Conservation (phyloP, 352 stramenopile species). For the Plasmopara muralis region DNA sequence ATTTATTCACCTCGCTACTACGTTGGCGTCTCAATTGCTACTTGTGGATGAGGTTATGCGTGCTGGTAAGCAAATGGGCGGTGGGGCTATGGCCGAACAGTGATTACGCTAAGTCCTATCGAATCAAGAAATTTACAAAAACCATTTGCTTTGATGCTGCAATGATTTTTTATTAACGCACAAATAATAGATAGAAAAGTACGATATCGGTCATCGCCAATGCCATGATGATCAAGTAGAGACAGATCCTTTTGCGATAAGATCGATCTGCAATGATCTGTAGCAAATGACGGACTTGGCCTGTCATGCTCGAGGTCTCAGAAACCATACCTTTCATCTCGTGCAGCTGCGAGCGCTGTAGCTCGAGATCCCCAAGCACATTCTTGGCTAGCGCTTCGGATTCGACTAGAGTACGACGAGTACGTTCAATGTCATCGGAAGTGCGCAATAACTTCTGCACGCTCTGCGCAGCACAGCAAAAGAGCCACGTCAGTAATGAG, state of each 20-base stretch:
- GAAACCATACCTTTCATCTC: slow-evolving; percentile 78
- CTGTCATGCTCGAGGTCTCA: slow-evolving; percentile 61
- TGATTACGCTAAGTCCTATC: slow-evolving; percentile 20
- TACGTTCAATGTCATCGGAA: slow-evolving; percentile 68
- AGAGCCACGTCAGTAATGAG: neutral
- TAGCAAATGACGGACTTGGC: slow-evolving; percentile 55
- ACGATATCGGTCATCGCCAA: slow-evolving; percentile 60
- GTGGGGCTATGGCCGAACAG: slow-evolving; percentile 53
- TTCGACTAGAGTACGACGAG: slow-evolving; percentile 52
- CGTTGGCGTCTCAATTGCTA: slow-evolving; percentile 97
- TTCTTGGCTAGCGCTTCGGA: slow-evolving; percentile 66
- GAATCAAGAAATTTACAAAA: slow-evolving; percentile 18
- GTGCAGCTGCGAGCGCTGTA: slow-evolving; percentile 70
- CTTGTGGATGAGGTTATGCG: slow-evolving; percentile 99
- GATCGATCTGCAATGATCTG: slow-evolving; percentile 66
- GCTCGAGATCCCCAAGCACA: slow-evolving; percentile 69
- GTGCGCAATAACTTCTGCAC: slow-evolving; percentile 59
- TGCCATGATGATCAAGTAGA: slow-evolving; percentile 62
- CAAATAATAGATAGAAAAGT: slow-evolving; percentile 84
- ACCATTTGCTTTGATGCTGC: neutral
- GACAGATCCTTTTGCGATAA: slow-evolving; percentile 62
- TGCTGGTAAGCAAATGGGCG: slow-evolving; percentile 96
- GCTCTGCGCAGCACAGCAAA: slow-evolving; percentile 24
- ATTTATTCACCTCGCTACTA: slow-evolving; percentile 96
- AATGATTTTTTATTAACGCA: slow-evolving; percentile 31